Evolutionary conservation across 306 rosid genomes (phyloP), one percentile per base, ranked within the genome.

Genomic region (Delonix regia): DNA sequence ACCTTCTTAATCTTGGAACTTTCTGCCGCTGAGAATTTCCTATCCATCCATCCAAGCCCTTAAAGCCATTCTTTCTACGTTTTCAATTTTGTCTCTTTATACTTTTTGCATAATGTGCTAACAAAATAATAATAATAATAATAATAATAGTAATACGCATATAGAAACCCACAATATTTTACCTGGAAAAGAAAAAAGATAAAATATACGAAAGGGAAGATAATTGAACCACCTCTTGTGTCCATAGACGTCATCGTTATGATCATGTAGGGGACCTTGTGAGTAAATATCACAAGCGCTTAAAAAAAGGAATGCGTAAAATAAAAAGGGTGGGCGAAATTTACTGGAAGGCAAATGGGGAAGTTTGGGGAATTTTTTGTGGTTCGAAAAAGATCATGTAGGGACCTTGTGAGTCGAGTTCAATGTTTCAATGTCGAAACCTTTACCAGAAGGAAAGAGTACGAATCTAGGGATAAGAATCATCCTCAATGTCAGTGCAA

Each of bases 401-500:
- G 78, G 78, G 78, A 41, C 78, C 19, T 57, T 14, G 10, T 14
- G 39, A 69, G 57, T 57, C 9, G 36, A 57, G 21, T 24, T n/a
- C n/a, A n/a, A n/a, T n/a, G n/a, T 59, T 24, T 9, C 22, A 42
- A 63, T 19, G 18, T 38, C 57, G 11, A 57, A 41, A 47, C 72
- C 14, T n/a, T 41, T 30, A 33, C 45, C 22, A 41, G 52, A 71
- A 68, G 44, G 6, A 38, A 30, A 65, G 68, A 83, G 79, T 45
- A 63, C 78, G 55, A 64, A 57, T 75, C 53, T 82, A 0, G 71
- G 79, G 76, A 77, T 77, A 77, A 78, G 87, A 73, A 65, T 62
- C 81, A 74, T 78, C 90, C 80, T 83, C 28, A 18, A 42, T 62
- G 68, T 87, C 68, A 84, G 86, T 76, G 89, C 87, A 65, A 52